Percentiles rank a stretch among this genome's conserved stretches.
Evolutionary conservation across 805 yeast genomes (phyloP).

Genomic region (Maudiozyma serrabonitensis): DNA sequence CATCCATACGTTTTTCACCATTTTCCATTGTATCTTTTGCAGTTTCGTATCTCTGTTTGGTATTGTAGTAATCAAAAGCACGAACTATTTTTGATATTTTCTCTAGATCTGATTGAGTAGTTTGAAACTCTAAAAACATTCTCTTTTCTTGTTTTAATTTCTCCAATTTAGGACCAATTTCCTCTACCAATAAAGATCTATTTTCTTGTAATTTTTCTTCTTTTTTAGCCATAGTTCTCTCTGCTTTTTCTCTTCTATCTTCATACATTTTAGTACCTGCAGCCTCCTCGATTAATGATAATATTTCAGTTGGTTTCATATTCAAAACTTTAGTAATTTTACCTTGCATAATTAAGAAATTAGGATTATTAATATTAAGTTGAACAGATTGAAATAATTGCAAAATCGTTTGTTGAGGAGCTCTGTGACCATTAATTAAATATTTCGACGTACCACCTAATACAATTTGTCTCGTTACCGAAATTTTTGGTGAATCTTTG

Average conservation of each 20-base stretch:
- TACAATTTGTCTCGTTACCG: slow-evolving; percentile 84
- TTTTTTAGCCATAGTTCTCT: slow-evolving; percentile 83
- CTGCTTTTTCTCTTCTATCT: slow-evolving; percentile 84
- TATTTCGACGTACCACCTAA: slow-evolving; percentile 90
- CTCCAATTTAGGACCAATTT: slow-evolving; percentile 86
- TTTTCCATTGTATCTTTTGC: slow-evolving; percentile 36
- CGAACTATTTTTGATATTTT: slow-evolving; percentile 61
- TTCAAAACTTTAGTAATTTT: slow-evolving; percentile 93
- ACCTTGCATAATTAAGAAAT: slow-evolving; percentile 97
- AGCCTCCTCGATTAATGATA: slow-evolving; percentile 92
- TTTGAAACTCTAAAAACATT: slow-evolving; percentile 76
- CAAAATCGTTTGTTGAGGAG: slow-evolving; percentile 86
- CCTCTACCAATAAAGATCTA: slow-evolving; percentile 62
- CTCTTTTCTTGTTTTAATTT: slow-evolving; percentile 74
- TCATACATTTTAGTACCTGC: slow-evolving; percentile 96
- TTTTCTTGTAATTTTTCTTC: slow-evolving; percentile 78
- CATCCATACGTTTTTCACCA: slow-evolving; percentile 33
- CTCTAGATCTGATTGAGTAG: slow-evolving; percentile 71
- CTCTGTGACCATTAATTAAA: slow-evolving; percentile 89
- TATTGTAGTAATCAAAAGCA: slow-evolving; percentile 57
- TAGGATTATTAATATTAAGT: slow-evolving; percentile 91
- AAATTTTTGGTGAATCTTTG: slow-evolving; percentile 63
- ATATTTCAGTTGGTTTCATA: slow-evolving; percentile 86
- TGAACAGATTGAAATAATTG: slow-evolving; percentile 91
- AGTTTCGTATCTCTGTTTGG: slow-evolving; percentile 34